phyloP scores from a whole-genome alignment of 2,329 filamentous ascomycete species.

The Atkinsonella texensis region DNA sequence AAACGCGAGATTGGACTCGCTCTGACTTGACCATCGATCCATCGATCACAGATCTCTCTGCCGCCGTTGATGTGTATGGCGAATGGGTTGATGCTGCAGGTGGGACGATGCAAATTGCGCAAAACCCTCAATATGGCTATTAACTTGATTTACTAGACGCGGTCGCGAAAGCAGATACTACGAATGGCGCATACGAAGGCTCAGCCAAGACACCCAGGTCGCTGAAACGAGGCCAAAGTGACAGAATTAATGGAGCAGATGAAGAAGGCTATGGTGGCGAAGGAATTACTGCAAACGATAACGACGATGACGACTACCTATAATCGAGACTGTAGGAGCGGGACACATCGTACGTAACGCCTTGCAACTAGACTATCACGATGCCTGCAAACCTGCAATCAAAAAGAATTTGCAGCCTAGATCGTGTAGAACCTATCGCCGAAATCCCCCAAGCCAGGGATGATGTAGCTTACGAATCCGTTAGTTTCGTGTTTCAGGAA shows the following conservation, averaged over 20 bases:
- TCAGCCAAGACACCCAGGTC: conserved; percentile 12
- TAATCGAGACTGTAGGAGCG: background rate
- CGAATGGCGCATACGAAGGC: conserved; percentile 16
- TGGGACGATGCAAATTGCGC: conserved; percentile 18
- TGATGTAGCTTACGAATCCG: conserved; percentile 62
- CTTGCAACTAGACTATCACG: too few species aligned
- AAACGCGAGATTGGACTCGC: too few species aligned
- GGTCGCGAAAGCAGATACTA: conserved; percentile 35
- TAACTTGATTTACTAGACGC: conserved; percentile 24
- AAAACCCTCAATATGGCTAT: background rate
- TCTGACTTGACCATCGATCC: too few species aligned
- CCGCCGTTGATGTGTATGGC: conserved; percentile 87
- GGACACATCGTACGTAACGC: too few species aligned
- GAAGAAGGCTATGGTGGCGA: conserved; percentile 46
- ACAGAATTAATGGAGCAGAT: conserved; percentile 25
- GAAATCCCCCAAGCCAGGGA: conserved; percentile 89
- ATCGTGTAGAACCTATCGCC: conserved; percentile 93
- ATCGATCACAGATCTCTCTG: conserved; percentile 60
- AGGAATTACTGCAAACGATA: conserved; percentile 40
- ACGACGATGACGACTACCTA: conserved; percentile 35
- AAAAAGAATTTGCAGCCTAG: conserved; percentile 26
- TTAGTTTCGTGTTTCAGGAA: conserved; percentile 20
- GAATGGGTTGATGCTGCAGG: conserved; percentile 90
- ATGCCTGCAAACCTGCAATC: background rate
- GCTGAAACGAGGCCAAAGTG: conserved; percentile 4